Conservation (phyloP, 768 basidiomycete species). For the Kwoniella heveanensis region DNA sequence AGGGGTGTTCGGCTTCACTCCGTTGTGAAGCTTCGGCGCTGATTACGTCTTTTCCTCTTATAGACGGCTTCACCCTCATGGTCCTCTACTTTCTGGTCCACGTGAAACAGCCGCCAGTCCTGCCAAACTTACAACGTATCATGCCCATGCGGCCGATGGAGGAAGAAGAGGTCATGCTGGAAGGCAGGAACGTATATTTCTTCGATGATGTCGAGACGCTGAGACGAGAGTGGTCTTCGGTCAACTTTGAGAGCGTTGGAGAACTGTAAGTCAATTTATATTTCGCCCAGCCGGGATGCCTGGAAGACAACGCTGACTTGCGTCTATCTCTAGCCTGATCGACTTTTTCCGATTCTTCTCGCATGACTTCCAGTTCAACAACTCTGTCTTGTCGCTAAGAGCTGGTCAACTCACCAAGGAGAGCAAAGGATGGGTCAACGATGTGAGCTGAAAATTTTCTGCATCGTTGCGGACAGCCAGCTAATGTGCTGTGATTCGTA, state of each 20-base stretch:
- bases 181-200: constrained; percentile 84
- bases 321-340: constrained; percentile 66
- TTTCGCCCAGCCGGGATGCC: background rate
- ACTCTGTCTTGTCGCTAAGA: constrained; percentile 86
- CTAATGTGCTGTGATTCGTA: constrained; percentile 8
- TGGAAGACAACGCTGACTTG: constrained; percentile 1
- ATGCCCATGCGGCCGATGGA: constrained; percentile 85
- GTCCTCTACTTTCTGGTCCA: constrained; percentile 98
- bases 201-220: constrained; percentile 96
- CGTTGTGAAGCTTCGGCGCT: too few relatives aligned
- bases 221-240: constrained; percentile 88
- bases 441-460: constrained; percentile 65
- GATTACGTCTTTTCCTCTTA: too few relatives aligned
- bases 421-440: constrained; percentile 90
- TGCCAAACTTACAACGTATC: constrained; percentile 95
- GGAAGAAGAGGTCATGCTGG: constrained; percentile 55
- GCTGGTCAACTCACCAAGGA: constrained; percentile 87
- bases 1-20: too few relatives aligned
- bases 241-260: constrained; percentile 87
- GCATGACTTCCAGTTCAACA: constrained; percentile 88
- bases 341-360: constrained; percentile 98
- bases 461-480: background rate
- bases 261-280: constrained; percentile 69
- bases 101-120: constrained; percentile 93
- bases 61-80: constrained; percentile 89